Base-by-base conservation (phyloP, 1,139 yeast genomes). In the Diutina catenulata region DNA sequence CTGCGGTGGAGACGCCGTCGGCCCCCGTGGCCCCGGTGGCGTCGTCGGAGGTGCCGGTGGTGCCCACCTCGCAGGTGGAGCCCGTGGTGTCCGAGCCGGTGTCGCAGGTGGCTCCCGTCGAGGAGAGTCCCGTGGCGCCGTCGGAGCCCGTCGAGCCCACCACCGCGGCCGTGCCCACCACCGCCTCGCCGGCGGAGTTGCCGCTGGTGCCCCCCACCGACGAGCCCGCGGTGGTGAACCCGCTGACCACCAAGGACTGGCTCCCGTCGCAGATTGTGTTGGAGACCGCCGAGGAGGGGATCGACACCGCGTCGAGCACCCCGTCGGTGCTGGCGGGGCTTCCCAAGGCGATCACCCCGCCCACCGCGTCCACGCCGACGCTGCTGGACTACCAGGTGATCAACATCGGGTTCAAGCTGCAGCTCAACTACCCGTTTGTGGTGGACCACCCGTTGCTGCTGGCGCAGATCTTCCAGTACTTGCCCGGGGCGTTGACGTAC, bases 381-480 rank as follows among this genome's bases (percentile, higher is more conserved):
- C 21, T 26, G 2, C 55, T 41, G 53, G 55, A 71, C 46, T 79
- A 72, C 53, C 61, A 68, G 29, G 51, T 77, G 40, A 70, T 81
- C 38, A 74, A 80, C 11, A 59, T 81, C 53, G 91, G 91, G n/a
- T 80, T 81, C 62, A 74, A 75, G 47, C 55, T 71, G 37, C 71
- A 74, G 11, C 69, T 80, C 59, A 80, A 79, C 53, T 81, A 79
- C 55, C 79, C 81, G 36, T 81, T 80, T 53, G 80, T 80, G 42
- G 86, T 78, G 32, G 58, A 64, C 39, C 74, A 76, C 50, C 68
- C 86, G 1, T 60, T 77, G 43, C 68, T 86, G 7, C 74, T 86
- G 25, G 88, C 88, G 3, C 91, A 81, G 56, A 76, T 81, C 28
- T 79, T 81, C 60, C 74, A 78, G 50, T 79, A 71, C 54, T 66